These are phyloP conservation scores for Rhodotorula sp. DNA, from an alignment of 1,284 basidiomycete species.

Conservation along the genomic window DNA sequence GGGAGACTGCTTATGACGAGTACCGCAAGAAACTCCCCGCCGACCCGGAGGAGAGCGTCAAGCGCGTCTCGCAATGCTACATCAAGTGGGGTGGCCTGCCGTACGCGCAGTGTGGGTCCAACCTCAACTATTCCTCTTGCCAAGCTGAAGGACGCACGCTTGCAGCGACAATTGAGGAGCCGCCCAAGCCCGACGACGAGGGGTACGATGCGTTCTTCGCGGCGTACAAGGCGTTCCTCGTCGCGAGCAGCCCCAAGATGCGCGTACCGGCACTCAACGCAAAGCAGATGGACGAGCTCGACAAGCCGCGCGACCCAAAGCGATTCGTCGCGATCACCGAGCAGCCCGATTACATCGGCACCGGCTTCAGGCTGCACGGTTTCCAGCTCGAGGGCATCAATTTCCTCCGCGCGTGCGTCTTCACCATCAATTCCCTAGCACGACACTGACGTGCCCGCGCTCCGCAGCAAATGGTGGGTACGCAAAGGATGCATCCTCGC, in stretches of 20 bases:
- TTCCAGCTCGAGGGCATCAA: constrained; percentile 83
- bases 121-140: not conserved
- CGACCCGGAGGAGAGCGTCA: constrained; percentile 38
- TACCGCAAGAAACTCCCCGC: constrained; percentile 14
- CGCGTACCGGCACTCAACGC: constrained; percentile 29
- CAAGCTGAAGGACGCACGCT: not conserved
- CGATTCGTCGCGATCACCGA: constrained; percentile 29
- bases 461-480: constrained; percentile 72
- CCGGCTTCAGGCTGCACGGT: constrained; percentile 43
- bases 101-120: constrained; percentile 32
- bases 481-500: constrained; percentile 89
- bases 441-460: not conserved
- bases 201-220: constrained; percentile 36
- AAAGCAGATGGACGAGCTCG: constrained; percentile 36
- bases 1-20: not conserved
- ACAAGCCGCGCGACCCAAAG: constrained; percentile 22
- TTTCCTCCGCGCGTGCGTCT: constrained; percentile 33
- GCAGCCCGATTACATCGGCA: constrained; percentile 44
- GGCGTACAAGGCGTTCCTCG: constrained; percentile 42
- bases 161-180: constrained; percentile 32
- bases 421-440: constrained; percentile 52
- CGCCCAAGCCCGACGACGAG: constrained; percentile 33
- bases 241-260: constrained; percentile 29
- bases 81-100: constrained; percentile 46
- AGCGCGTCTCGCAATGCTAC: constrained; percentile 34